These are phyloP conservation scores for Dianthus caryophyllus DNA, from an alignment of 148 eudicot species.

Conservation along the genomic window DNA sequence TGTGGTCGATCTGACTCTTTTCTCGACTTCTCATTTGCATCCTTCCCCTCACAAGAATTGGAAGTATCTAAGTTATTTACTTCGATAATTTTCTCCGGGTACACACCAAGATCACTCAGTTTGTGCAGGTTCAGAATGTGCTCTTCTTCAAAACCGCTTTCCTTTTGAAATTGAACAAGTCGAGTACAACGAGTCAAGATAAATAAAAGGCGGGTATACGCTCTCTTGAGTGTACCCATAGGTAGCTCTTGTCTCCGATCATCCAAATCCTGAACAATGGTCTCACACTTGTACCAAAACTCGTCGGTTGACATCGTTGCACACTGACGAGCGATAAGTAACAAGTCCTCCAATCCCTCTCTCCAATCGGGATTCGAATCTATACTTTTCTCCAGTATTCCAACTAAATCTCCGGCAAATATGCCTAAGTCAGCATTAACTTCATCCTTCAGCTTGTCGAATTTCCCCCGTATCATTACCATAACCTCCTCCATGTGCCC, in stretches of 20 bases:
- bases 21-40: conserved; percentile 33
- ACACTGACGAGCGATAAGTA: conserved; percentile 70
- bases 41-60: conserved; percentile 28
- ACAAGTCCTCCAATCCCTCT: conserved; percentile 72
- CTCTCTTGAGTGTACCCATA: conserved; percentile 75
- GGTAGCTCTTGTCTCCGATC: conserved; percentile 91
- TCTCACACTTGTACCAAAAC: conserved; percentile 87
- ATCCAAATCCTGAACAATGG: conserved; percentile 85
- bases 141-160: conserved; percentile 83
- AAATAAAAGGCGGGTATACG: conserved; percentile 85
- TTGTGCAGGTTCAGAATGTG: conserved; percentile 63
- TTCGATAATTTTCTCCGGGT: conserved; percentile 47
- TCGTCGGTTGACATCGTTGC: conserved; percentile 83
- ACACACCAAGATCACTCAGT: conserved; percentile 89
- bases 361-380: conserved; percentile 62
- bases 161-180: conserved; percentile 87
- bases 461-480: conserved; percentile 82
- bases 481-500: conserved; percentile 84
- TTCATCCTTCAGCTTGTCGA: conserved; percentile 88
- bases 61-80: conserved; percentile 25
- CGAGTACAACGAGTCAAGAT: conserved; percentile 90
- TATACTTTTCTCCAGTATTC: conserved; percentile 55
- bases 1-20: conserved; percentile 31
- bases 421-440: conserved; percentile 81
- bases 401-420: conserved; percentile 90